phyloP scores from a whole-genome alignment of 2,329 filamentous ascomycete genomes.

The Paecilomyces dactylethromorphus region DNA sequence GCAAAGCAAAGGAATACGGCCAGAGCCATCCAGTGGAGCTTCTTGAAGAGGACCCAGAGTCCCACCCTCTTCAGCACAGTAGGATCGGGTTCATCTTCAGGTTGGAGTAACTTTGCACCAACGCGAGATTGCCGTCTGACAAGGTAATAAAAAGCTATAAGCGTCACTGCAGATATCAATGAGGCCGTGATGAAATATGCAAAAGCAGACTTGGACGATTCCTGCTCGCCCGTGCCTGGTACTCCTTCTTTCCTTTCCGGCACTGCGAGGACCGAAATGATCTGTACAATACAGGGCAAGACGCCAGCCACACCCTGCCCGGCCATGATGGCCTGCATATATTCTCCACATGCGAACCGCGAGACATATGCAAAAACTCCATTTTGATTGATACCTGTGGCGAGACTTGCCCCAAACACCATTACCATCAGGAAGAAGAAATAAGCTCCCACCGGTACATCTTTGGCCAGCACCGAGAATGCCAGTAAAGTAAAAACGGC shows the following conservation, averaged over 20 bases:
- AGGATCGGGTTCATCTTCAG: constrained; percentile 27
- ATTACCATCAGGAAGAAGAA: constrained; percentile 75
- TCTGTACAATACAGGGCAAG: constrained; percentile 79
- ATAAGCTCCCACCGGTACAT: constrained; percentile 59
- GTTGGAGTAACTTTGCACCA: constrained; percentile 37
- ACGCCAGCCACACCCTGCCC: constrained; percentile 91
- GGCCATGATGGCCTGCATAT: constrained; percentile 93
- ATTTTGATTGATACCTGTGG: constrained; percentile 84
- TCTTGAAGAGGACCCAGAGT: constrained; percentile 62
- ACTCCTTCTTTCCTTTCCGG: constrained; percentile 30
- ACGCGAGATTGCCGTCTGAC: constrained; percentile 5
- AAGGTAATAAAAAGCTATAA: constrained; percentile 70
- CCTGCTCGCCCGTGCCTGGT: constrained; percentile 27
- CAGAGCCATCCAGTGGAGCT: constrained; percentile 71
- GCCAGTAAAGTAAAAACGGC: constrained; percentile 70
- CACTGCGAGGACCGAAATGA: constrained; percentile 69
- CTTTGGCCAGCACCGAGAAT: constrained; percentile 61
- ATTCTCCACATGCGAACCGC: constrained; percentile 77
- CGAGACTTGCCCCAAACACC: constrained; percentile 72
- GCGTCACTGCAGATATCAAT: constrained; percentile 60
- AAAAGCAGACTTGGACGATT: constrained; percentile 67
- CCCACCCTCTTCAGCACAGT: constrained; percentile 44
- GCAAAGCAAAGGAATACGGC: constrained; percentile 75
- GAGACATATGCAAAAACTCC: constrained; percentile 88
- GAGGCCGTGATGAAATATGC: constrained; percentile 89